Evolutionary conservation across 2,329 filamentous ascomycete genomes (phyloP), one percentile per base, ranked within the genome.

Genomic region (Ceratocystis lukuohia): DNA sequence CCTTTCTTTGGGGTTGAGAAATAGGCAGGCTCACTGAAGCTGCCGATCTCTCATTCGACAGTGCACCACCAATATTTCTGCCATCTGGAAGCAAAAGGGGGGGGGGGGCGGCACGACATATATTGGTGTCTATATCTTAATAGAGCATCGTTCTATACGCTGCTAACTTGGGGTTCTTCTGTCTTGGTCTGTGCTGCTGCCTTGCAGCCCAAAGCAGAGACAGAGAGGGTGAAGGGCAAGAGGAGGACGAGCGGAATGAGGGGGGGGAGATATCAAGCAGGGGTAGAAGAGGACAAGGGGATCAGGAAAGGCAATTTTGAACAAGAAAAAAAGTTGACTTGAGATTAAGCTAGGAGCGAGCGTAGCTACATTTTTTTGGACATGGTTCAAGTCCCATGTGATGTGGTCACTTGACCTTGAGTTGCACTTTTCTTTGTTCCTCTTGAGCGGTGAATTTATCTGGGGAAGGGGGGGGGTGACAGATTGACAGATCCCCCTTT

Each of bases 401-500:
- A 66, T 44, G 15, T 17, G 41, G 45, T 66, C 65, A 66, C 61
- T 66, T 66, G 65, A 66, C 65, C 61, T 44, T 22, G 7, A 57
- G 53, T n/a, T 33, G 4, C 53, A 57, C 12, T 57, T 37, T 57
- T 33, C 10, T 33, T 57, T 22, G 53, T 57, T 57, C 53, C 53
- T 57, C 53, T 57, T 57, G 28, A n/a, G 53, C 53, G 53, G 53
- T 57, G 53, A 57, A 57, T 30, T 57, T 57, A 7, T 30, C 28
- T 57, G 10, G 50, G 22, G 45, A 8, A 20, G n/a, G 15, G 20
- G 30, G 41, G 15, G 7, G 46, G 12, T 3, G 6, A 45, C 15
- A 20, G 37, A 15, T 41, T 41, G 37, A 41, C 37, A 41, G 37
- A 22, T 22, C 22, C 22, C 22, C 33, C 33, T 37, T 37, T 37